A percentile compares a stretch with the other conserved stretches of the same genome.
These are phyloP conservation scores for Calocybe gambosa DNA, from an alignment of 1,284 basidiomycete genomes.

Conservation along the genomic window DNA sequence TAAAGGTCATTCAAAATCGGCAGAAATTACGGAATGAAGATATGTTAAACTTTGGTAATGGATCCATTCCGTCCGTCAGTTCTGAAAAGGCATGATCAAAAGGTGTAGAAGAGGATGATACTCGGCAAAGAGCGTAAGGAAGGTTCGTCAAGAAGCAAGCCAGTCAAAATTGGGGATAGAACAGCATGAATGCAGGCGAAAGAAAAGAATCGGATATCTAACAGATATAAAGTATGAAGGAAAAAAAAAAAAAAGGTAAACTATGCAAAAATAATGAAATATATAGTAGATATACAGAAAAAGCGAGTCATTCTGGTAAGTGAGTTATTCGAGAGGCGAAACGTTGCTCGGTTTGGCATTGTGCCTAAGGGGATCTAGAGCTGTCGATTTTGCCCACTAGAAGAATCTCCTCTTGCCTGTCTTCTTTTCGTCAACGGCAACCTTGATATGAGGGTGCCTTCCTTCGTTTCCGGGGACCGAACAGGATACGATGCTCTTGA, in stretches of 20 bases:
- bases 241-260: background rate
- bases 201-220: background rate
- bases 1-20: too few species aligned
- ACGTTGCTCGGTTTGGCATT: too few species aligned
- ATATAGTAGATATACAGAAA: too few species aligned
- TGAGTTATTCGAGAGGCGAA: background rate
- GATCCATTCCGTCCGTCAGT: background rate
- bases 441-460: conserved; percentile 64
- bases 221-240: background rate
- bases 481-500: conserved; percentile 71
- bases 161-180: background rate
- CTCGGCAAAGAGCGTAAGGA: background rate
- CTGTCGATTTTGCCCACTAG: conserved; percentile 24
- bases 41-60: background rate
- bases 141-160: background rate
- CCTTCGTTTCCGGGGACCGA: conserved; percentile 42
- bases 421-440: conserved; percentile 72
- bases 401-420: conserved; percentile 65
- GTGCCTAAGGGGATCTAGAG: background rate
- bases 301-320: background rate
- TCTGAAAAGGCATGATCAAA: background rate
- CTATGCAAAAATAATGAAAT: too few species aligned
- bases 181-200: background rate
- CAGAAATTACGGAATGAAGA: background rate
- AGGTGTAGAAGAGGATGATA: background rate